Conservation (phyloP, 345 rosid species). For the Trapa incisa region DNA sequence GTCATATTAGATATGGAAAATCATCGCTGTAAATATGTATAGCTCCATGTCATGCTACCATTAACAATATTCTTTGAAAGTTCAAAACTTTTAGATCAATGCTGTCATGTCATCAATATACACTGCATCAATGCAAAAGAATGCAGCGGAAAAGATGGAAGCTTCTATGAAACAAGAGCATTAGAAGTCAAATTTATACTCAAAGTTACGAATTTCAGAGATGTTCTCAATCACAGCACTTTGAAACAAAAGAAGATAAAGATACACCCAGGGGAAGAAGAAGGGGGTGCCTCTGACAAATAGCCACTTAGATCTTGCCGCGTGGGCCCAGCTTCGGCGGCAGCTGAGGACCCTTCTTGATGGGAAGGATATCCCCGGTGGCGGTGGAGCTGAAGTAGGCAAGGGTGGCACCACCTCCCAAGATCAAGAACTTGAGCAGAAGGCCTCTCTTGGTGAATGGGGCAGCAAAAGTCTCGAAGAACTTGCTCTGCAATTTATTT, state of each 20-base stretch:
- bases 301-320: conserved; percentile 56
- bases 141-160: not conserved
- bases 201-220: not conserved
- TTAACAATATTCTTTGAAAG: not conserved
- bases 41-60: not conserved
- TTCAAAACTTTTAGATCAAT: not conserved
- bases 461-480: conserved; percentile 84
- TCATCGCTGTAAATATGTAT: too few relatives aligned
- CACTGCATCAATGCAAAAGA: too few relatives aligned
- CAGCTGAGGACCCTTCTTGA: conserved; percentile 91
- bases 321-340: conserved; percentile 86
- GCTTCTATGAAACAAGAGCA: too few relatives aligned
- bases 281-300: not conserved
- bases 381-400: conserved; percentile 61
- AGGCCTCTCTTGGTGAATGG: conserved; percentile 96
- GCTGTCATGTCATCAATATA: too few relatives aligned
- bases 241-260: conserved; percentile 6
- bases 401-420: conserved; percentile 74
- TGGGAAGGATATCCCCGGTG: conserved; percentile 65
- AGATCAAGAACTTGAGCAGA: conserved; percentile 79
- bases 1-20: too few relatives aligned
- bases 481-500: conserved; percentile 64
- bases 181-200: not conserved
- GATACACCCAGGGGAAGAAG: conserved; percentile 12
- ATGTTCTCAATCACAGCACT: conserved; percentile 6